Evolutionary conservation across 228 moss, liverwort and hornwort genomes (phyloP).

Genomic region (Sphagnum magellanicum): DNA sequence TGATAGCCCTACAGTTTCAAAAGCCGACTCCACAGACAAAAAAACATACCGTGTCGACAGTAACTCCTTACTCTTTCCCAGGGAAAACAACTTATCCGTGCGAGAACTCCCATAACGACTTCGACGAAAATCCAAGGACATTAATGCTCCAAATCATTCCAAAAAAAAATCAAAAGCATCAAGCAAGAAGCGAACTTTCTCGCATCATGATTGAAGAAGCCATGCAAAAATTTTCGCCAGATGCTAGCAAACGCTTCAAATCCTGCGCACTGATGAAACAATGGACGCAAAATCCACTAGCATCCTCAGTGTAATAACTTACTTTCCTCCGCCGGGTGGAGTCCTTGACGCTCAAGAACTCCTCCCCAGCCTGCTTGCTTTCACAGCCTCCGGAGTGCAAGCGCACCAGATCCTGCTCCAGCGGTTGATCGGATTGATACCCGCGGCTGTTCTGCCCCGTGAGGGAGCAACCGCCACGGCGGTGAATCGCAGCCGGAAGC

Average conservation of each 20-base stretch:
- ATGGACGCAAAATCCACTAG: neutral
- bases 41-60: too few species aligned
- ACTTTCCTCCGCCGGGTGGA: conserved; percentile 46
- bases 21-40: too few species aligned
- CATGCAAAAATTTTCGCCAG: neutral
- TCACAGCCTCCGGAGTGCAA: conserved; percentile 29
- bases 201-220: neutral
- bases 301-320: conserved; percentile 1
- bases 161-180: too few species aligned
- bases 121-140: too few species aligned
- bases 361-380: conserved; percentile 23
- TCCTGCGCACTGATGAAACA: neutral
- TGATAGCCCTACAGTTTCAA: too few species aligned
- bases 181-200: too few species aligned
- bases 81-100: too few species aligned
- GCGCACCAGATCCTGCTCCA: conserved; percentile 24
- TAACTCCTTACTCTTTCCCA: too few species aligned
- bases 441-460: conserved; percentile 11
- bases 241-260: neutral
- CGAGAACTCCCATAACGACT: too few species aligned
- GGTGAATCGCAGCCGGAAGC: conserved; percentile 42
- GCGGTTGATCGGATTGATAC: conserved; percentile 7
- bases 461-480: conserved; percentile 22
- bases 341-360: conserved; percentile 45
- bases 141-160: too few species aligned